Base-by-base conservation (phyloP, 1,284 basidiomycete genomes). In the Coniferiporia sulphurascens region DNA sequence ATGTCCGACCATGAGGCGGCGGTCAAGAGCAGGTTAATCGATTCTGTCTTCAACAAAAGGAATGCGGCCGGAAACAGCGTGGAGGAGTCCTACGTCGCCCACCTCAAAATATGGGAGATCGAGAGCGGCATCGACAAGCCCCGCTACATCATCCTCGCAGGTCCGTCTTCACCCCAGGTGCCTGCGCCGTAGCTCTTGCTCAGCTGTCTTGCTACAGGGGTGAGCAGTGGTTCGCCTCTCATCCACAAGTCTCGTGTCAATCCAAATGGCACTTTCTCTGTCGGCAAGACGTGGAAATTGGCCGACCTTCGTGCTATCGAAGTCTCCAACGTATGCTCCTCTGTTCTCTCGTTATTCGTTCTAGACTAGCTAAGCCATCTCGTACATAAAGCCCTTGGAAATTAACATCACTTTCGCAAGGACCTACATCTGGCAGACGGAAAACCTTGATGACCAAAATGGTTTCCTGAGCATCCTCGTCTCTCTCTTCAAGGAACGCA, bases 161-260 rank as follows among this genome's bases (percentile, higher is more conserved):
- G 93, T 95, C 77, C 73, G 91, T 87, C 53, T 13, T 22, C n/a
- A 15, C 9, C 15, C n/a, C 22, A 34, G 45, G 27, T 5, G 5
- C 38, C 52, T 43, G 27, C 50, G 27, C 3, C 9, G 15, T 10
- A 10, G 2, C 38, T 56, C 50, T 52, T 45, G 46, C 51, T 27
- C 2, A 27, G 27, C 27, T 27, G 27, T 27, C 48, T 52, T 19
- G 45, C 48, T 38, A 35, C 65, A 93, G 91, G 87, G 71, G 78
- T 84, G 7, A 78, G 72, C 65, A 80, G 81, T 65, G 85, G 86
- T 43, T 74, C 76, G 60, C 90, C 87, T 7, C 86, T 88, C 68
- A 80, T 98, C 22, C 94, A 99, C 81, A 99, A 99, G 74, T 94
- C 95, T 6, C 98, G 98, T 74, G 75, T 93, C 61, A 99, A 99